Evolutionary conservation across 495 filamentous ascomycete species (phyloP), one percentile per base, ranked within the genome.

Genomic region (Tetracladium setigerum): DNA sequence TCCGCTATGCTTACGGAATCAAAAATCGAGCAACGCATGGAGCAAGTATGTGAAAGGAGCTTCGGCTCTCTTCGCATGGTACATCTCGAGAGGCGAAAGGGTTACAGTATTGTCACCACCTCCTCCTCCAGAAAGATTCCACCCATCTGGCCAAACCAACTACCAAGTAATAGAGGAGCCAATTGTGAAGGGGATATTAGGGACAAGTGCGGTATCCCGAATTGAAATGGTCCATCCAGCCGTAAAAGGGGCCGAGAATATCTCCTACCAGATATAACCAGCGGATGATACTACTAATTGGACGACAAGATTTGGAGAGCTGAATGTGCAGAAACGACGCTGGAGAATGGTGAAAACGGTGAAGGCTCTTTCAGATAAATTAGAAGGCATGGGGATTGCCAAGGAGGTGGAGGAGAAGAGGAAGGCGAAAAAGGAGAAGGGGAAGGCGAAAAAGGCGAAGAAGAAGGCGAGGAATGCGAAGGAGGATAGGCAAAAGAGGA

Each of bases 31-130:
- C 4, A 11, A 18, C 4, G 31, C 5, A 22, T 35, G 42, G 42
- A 35, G 31, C 31, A 45, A 45, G 15, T 45, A 45, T 22, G 15
- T 45, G 18, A 43, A 45, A 45, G 42, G 42, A 2, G 42, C 42
- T 45, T 45, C 42, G 31, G 42, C 42, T 45, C 11, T 45, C 15
- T 45, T 45, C 15, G 42, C 42, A 36, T 45, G 31, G 42, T 18
- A 45, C 24, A 45, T 45, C 42, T n/a, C n/a, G n/a, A n/a, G n/a
- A n/a, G n/a, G n/a, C n/a, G n/a, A n/a, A n/a, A n/a, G n/a, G n/a
- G n/a, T n/a, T n/a, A n/a, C n/a, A n/a, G n/a, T n/a, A n/a, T n/a
- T n/a, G n/a, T n/a, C n/a, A n/a, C n/a, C n/a, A n/a, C n/a, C n/a
- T n/a, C n/a, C n/a, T n/a, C n/a, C n/a, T n/a, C n/a, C n/a, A n/a